phyloP scores from a whole-genome alignment of 1,284 basidiomycete species.

The Ustilago cynodontis region DNA sequence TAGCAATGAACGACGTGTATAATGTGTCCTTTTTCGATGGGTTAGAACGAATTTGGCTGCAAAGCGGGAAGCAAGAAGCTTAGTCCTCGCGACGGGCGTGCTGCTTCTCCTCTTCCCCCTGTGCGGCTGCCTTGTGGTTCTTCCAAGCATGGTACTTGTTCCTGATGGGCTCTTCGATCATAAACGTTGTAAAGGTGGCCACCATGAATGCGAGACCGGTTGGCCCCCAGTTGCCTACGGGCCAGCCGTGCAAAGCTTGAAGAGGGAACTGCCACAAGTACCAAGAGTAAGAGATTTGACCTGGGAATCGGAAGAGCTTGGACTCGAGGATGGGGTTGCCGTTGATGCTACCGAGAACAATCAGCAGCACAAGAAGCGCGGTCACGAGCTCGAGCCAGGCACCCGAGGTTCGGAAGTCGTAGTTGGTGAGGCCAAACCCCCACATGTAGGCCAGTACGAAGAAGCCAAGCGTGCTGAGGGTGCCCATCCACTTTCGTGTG shows the following conservation, averaged over 20 bases:
- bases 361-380: conserved; percentile 13
- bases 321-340: conserved; percentile 44
- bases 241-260: conserved; percentile 29
- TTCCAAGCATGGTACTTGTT: conserved; percentile 38
- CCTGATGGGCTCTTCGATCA: conserved; percentile 45
- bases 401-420: conserved; percentile 37
- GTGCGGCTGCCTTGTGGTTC: conserved; percentile 12
- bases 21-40: too few species aligned
- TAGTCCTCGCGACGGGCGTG: conserved; percentile 27
- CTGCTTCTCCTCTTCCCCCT: conserved; percentile 21
- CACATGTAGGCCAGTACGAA: conserved; percentile 28
- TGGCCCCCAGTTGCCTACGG: conserved; percentile 23
- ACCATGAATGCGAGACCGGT: conserved; percentile 38
- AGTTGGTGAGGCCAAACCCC: conserved; percentile 17
- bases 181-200: conserved; percentile 35
- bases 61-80: neutral
- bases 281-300: conserved; percentile 41
- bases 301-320: conserved; percentile 34
- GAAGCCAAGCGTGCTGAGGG: conserved; percentile 22
- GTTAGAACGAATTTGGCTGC: too few species aligned
- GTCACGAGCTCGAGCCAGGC: conserved; percentile 36
- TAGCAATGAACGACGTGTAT: too few species aligned
- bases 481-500: conserved; percentile 22
- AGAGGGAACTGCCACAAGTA: conserved; percentile 48
- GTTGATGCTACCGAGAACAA: conserved; percentile 32